Conservation (phyloP, 805 yeast genomes). For the Sugiyamaella qingdaonensis region DNA sequence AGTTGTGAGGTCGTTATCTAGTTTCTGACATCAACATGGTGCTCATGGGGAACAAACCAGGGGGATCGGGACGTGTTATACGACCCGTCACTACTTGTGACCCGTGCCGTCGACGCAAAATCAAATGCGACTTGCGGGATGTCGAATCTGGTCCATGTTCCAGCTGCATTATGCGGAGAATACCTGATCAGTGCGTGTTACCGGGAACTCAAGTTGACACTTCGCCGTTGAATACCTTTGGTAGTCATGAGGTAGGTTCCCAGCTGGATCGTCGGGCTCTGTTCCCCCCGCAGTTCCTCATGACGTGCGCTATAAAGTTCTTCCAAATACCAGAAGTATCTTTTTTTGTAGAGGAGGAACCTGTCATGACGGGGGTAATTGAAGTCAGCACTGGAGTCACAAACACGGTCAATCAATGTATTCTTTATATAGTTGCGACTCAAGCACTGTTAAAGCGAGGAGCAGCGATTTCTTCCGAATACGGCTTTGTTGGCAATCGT, state of each 20-base stretch:
- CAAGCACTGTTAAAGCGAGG: neutral
- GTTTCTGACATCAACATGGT: too few species aligned
- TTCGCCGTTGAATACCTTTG: too few species aligned
- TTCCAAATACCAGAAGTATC: neutral
- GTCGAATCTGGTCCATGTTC: slow-evolving; percentile 9
- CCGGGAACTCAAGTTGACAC: too few species aligned
- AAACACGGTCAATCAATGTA: neutral
- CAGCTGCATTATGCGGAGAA: slow-evolving; percentile 9
- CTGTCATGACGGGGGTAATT: neutral
- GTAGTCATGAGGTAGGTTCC: too few species aligned
- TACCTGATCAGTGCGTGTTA: slow-evolving; percentile 3
- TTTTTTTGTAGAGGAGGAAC: slow-evolving; percentile 3
- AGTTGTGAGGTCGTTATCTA: too few species aligned
- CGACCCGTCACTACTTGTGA: slow-evolving; percentile 7
- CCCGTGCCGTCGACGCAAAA: slow-evolving; percentile 8
- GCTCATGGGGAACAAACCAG: too few species aligned
- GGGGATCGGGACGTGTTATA: neutral
- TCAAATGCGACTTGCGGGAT: slow-evolving; percentile 7
- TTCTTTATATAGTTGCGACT: neutral
- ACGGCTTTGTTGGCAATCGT: neutral
- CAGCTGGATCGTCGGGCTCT: too few species aligned
- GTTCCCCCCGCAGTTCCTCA: neutral
- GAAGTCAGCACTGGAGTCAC: neutral
- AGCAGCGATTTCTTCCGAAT: neutral
- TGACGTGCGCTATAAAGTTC: slow-evolving; percentile 2